Conservation (phyloP, 257 asterid genomes). For the Penstemon eatonii region DNA sequence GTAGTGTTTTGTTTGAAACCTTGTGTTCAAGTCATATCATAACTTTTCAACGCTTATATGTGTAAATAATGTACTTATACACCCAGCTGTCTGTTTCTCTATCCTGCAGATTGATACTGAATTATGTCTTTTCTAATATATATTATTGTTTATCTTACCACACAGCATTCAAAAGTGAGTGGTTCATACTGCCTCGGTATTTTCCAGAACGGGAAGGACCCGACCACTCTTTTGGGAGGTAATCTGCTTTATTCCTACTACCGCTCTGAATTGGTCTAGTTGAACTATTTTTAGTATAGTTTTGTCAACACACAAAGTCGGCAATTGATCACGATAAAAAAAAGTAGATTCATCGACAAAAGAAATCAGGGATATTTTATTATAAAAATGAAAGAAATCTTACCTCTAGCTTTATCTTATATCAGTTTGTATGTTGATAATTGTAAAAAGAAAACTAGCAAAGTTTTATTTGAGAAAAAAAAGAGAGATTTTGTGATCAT, state of each 20-base stretch:
- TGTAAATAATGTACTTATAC: not conserved
- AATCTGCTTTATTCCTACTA: constrained; percentile 15
- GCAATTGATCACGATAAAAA: too few relatives aligned
- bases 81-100: constrained; percentile 16
- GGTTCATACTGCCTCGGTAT: constrained; percentile 98
- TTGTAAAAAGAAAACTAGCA: too few relatives aligned
- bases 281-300: too few relatives aligned
- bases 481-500: too few relatives aligned
- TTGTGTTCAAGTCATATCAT: constrained; percentile 12
- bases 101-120: constrained; percentile 19
- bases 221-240: constrained; percentile 99
- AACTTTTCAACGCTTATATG: constrained; percentile 4
- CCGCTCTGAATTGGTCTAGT: too few relatives aligned
- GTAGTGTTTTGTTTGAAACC: constrained; percentile 15
- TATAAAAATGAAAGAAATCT: too few relatives aligned
- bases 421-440: too few relatives aligned
- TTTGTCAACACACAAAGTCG: too few relatives aligned
- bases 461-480: too few relatives aligned
- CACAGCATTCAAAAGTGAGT: constrained; percentile 89
- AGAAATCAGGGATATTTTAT: too few relatives aligned
- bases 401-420: too few relatives aligned
- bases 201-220: constrained; percentile 97
- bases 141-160: constrained; percentile 17
- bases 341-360: too few relatives aligned
- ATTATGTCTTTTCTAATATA: constrained; percentile 19